Conservation (phyloP, 306 rosid genomes). For the Castanospermum australe region DNA sequence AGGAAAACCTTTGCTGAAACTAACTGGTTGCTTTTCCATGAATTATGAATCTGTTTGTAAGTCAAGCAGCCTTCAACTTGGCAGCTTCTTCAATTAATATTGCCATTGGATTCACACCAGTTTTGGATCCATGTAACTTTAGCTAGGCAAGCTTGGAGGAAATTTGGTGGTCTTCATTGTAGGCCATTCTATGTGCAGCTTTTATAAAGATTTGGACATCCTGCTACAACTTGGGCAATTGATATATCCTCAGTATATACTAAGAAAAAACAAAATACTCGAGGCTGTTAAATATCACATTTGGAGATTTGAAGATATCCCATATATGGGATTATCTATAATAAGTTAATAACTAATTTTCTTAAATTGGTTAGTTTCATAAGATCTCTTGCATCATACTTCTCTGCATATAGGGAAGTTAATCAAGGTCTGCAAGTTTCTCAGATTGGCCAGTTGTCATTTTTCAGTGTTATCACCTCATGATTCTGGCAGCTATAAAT, state of each 20-base stretch:
- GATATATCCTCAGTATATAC: conserved; percentile 40
- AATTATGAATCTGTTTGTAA: conserved; percentile 30
- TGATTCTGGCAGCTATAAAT: conserved; percentile 45
- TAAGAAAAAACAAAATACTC: conserved; percentile 42
- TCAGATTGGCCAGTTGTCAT: conserved; percentile 32
- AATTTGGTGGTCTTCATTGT: conserved; percentile 13
- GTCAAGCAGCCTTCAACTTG: conserved; percentile 43
- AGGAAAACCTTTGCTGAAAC: conserved; percentile 40
- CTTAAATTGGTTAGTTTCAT: conserved; percentile 36
- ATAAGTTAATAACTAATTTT: conserved; percentile 48
- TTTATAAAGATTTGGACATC: conserved; percentile 47
- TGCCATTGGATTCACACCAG: conserved; percentile 34
- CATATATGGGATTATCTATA: conserved; percentile 38
- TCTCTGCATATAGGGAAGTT: conserved; percentile 49
- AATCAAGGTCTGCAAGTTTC: conserved; percentile 50
- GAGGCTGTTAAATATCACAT: conserved; percentile 25
- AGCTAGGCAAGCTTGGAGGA: conserved; percentile 42
- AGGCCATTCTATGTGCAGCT: conserved; percentile 25
- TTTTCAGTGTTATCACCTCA: conserved; percentile 21
- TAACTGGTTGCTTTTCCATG: conserved; percentile 29
- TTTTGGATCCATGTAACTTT: not conserved
- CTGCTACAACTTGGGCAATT: conserved; percentile 22
- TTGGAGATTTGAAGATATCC: conserved; percentile 32
- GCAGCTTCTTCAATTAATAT: conserved; percentile 49
- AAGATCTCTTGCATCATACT: conserved; percentile 35